Conservation (phyloP, 2,329 filamentous ascomycete species). For the Microsporum audouinii region DNA sequence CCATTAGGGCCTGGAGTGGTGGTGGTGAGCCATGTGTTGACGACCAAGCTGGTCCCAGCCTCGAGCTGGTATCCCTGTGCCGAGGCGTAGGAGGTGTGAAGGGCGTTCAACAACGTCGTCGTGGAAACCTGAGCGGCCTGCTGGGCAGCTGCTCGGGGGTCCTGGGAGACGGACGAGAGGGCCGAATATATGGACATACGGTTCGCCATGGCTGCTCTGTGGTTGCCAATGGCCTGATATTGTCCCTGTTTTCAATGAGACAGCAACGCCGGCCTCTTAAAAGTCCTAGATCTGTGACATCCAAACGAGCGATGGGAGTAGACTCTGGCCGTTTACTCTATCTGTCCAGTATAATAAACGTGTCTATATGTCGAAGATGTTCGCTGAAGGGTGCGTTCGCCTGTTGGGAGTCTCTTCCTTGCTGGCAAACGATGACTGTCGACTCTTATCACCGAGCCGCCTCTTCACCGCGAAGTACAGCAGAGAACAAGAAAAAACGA, state of each 20-base stretch:
- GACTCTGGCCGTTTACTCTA: not conserved
- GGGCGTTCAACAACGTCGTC: constrained; percentile 79
- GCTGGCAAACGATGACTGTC: not conserved
- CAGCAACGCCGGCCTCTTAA: not conserved
- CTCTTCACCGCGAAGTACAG: not conserved
- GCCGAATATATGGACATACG: constrained; percentile 52
- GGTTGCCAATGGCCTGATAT: not conserved
- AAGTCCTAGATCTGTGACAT: not conserved
- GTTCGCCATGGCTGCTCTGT: constrained; percentile 41
- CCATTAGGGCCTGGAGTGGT: constrained; percentile 58
- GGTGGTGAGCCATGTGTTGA: constrained; percentile 91
- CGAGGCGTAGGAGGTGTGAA: constrained; percentile 79
- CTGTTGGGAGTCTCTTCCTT: not conserved
- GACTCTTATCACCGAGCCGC: not conserved
- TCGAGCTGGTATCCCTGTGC: constrained; percentile 78
- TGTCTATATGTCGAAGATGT: not conserved
- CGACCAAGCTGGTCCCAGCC: constrained; percentile 77
- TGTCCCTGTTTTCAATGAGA: not conserved
- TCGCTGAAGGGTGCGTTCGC: not conserved
- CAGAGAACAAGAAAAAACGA: not conserved
- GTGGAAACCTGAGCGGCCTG: constrained; percentile 76
- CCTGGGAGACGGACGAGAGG: constrained; percentile 47
- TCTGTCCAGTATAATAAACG: not conserved
- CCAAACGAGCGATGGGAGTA: constrained; percentile 3
- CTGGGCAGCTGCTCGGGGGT: constrained; percentile 48